A percentile compares a stretch with the other conserved stretches of the same genome.
Evolutionary conservation across 208 protist species (phyloP).

Genomic region (Kentomonas sorsogonicus): DNA sequence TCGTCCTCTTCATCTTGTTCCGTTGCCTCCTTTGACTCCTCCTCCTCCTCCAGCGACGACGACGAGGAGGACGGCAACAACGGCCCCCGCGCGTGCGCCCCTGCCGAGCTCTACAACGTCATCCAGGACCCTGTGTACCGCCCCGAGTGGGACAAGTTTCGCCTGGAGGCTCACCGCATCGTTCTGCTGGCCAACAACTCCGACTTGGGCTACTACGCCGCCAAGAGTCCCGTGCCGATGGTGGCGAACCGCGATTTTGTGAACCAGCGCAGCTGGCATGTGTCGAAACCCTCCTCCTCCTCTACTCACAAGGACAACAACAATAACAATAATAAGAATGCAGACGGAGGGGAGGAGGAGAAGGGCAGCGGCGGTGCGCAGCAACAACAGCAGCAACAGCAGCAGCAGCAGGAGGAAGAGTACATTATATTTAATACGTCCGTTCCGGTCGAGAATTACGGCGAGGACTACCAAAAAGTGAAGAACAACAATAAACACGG

Average conservation of each 20-base stretch:
- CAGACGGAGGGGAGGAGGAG: too few species aligned
- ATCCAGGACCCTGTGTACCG: slow-evolving; percentile 84
- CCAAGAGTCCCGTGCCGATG: slow-evolving; percentile 59
- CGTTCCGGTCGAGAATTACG: slow-evolving; percentile 59
- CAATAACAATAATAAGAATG: slow-evolving; percentile 4
- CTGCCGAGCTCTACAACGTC: slow-evolving; percentile 68
- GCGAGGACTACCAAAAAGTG: slow-evolving; percentile 35
- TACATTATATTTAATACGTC: slow-evolving; percentile 89
- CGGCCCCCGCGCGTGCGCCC: slow-evolving; percentile 12
- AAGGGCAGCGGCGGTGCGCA: too few species aligned
- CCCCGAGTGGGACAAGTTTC: slow-evolving; percentile 65
- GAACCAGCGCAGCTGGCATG: slow-evolving; percentile 85
- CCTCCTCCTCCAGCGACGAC: neutral
- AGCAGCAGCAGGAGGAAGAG: slow-evolving; percentile 46
- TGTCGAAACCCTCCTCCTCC: neutral
- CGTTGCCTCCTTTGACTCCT: neutral
- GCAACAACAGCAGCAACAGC: neutral
- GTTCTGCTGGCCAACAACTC: slow-evolving; percentile 52
- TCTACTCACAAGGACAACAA: neutral
- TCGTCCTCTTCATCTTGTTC: too few species aligned
- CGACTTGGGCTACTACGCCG: slow-evolving; percentile 91
- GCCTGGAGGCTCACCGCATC: slow-evolving; percentile 71
- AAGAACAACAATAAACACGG: slow-evolving; percentile 28
- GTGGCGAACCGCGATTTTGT: slow-evolving; percentile 86
- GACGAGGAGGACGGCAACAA: neutral